Base-by-base conservation (phyloP, 2,329 filamentous ascomycete species). In the Talaromyces marneffei region DNA sequence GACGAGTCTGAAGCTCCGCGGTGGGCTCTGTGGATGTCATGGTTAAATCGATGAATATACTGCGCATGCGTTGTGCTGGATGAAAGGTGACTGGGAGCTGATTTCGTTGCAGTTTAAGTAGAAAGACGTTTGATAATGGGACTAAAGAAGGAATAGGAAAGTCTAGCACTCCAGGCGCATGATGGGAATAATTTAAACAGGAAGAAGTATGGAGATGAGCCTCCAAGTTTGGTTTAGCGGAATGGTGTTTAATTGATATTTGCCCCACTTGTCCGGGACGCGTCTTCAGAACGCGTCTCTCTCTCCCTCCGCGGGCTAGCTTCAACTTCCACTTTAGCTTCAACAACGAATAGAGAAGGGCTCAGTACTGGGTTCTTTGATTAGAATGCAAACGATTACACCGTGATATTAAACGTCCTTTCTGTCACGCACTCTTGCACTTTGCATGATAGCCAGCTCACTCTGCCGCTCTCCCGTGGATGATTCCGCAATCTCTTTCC, bases 1-100 rank as follows among this genome's bases (percentile, higher is more conserved):
- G 83, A 40, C 86, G 87, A 62, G 88, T 85, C 72, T 82, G 85
- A 70, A 69, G 70, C 71, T 72, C 75, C 68, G 73, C 66, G 37
- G 60, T 25, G 18, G 46, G 27, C 59, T 67, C 66, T 59, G 60
- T 62, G 40, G 64, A 66, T 63, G 59, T 55, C 42, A 62, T 62
- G 23, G 18, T 55, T 33, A 14, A n/a, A n/a, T n/a, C n/a, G 16
- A 27, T 16, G 10, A 20, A 44, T n/a, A 7, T 18, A 25, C 7
- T 33, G 48, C n/a, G 48, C 48, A 23, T 35, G 27, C n/a, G 48
- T 23, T 14, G 7, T 18, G n/a, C 14, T 20, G 18, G 8, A 5
- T 20, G 8, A 20, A 5, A 6, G 5, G 29, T 2, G 6, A 7
- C 2, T 3, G 10, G 35, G 23, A 14, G n/a, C 25, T 20, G 2